Conservation (phyloP, 768 basidiomycete genomes). For the Psilocybe subaeruginosa region DNA sequence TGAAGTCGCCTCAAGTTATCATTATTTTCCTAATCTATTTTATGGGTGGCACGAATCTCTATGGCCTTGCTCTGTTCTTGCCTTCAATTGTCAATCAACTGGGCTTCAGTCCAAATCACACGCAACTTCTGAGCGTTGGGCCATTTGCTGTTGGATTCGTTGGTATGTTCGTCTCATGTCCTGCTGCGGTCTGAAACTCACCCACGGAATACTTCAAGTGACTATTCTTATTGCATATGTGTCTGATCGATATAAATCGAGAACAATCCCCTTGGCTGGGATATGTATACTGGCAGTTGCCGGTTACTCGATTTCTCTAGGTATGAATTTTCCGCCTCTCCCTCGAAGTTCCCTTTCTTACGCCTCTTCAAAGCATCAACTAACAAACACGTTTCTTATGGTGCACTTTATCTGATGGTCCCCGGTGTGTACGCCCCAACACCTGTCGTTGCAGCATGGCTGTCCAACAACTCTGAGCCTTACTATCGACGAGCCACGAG, state of each 20-base stretch:
- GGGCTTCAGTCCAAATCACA: slow-evolving; percentile 32
- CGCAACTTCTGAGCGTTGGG: slow-evolving; percentile 41
- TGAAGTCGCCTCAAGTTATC: slow-evolving; percentile 37
- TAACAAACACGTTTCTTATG: slow-evolving; percentile 30
- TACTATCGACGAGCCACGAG: slow-evolving; percentile 39
- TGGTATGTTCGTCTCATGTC: slow-evolving; percentile 19
- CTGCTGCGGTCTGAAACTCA: neutral
- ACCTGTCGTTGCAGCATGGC: slow-evolving; percentile 37
- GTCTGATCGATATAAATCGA: slow-evolving; percentile 8
- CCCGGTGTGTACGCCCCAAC: slow-evolving; percentile 35
- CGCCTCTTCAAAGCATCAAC: slow-evolving; percentile 20
- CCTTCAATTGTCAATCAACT: slow-evolving; percentile 40
- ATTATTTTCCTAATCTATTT: slow-evolving; percentile 36
- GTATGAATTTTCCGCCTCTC: neutral
- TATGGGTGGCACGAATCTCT: slow-evolving; percentile 36
- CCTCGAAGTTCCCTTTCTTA: neutral
- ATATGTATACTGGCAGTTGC: slow-evolving; percentile 5
- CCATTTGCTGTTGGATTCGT: slow-evolving; percentile 40
- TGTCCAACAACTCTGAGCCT: slow-evolving; percentile 42
- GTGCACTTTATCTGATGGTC: slow-evolving; percentile 37
- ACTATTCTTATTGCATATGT: slow-evolving; percentile 4
- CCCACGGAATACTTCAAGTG: neutral
- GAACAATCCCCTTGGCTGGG: slow-evolving; percentile 6
- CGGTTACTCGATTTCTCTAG: slow-evolving; percentile 8
- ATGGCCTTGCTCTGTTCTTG: slow-evolving; percentile 37